A percentile compares a stretch with the other conserved stretches of the same genome.
These are phyloP conservation scores for Yamadazyma phyllophila DNA, from an alignment of 805 yeast species.

Conservation along the genomic window DNA sequence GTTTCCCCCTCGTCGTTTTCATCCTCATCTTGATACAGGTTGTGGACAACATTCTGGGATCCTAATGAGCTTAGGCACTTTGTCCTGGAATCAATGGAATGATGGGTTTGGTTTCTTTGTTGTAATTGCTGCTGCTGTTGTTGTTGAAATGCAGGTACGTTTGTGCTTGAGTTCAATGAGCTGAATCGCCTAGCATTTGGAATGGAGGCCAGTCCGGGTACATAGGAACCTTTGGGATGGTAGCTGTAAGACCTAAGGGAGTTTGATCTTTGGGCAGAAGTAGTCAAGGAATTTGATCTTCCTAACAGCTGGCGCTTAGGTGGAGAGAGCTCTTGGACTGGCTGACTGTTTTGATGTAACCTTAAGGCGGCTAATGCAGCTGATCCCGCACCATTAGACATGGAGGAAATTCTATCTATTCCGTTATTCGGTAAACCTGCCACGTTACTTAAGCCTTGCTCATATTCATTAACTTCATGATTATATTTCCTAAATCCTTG, in stretches of 20 bases:
- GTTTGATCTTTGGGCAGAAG: constrained; percentile 21
- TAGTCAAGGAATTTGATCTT: constrained; percentile 23
- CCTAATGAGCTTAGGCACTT: constrained; percentile 14
- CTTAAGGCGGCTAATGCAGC: constrained; percentile 43
- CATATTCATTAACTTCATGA: constrained; percentile 24
- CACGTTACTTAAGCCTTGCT: constrained; percentile 10
- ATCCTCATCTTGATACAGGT: constrained; percentile 5
- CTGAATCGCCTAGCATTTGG: constrained; percentile 18
- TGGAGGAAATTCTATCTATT: constrained; percentile 20
- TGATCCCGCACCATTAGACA: constrained; percentile 34
- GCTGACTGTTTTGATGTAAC: constrained; percentile 25
- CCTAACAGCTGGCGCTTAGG: background rate
- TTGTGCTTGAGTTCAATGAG: constrained; percentile 17
- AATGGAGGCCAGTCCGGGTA: constrained; percentile 26
- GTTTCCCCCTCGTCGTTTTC: constrained; percentile 20
- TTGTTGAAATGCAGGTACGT: constrained; percentile 1
- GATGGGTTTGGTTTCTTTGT: background rate
- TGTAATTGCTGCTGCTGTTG: background rate
- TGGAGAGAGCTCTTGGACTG: constrained; percentile 4
- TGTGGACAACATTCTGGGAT: constrained; percentile 8
- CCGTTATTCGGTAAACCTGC: constrained; percentile 23
- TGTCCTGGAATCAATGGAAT: background rate
- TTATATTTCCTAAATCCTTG: constrained; percentile 37
- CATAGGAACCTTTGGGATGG: constrained; percentile 39
- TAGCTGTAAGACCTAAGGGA: constrained; percentile 37